Percentiles rank a stretch among this genome's conserved stretches.
These are phyloP conservation scores for Cystobasidium ongulense DNA, from an alignment of 768 basidiomycete genomes.

Conservation along the genomic window DNA sequence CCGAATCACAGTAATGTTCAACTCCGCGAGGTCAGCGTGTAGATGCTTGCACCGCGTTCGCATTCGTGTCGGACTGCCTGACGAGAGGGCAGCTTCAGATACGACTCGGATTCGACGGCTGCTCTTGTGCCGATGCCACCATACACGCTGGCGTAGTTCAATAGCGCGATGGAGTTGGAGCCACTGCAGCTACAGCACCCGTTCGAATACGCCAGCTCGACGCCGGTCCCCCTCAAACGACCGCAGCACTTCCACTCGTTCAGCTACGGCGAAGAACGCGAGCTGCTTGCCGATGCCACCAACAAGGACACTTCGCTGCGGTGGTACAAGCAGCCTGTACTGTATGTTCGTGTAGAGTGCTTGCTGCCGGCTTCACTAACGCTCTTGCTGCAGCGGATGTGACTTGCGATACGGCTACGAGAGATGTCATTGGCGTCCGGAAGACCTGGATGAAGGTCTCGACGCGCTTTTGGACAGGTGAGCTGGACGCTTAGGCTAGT, in stretches of 20 bases:
- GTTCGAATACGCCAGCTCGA: not conserved
- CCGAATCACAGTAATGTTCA: too few relatives aligned
- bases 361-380: too few relatives aligned
- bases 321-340: conserved; percentile 32
- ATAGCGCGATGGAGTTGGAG: not conserved
- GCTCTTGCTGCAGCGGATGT: conserved; percentile 10
- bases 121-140: not conserved
- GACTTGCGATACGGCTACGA: conserved; percentile 66
- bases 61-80: not conserved
- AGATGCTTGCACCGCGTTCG: not conserved
- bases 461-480: conserved; percentile 43
- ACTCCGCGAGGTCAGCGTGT: too few relatives aligned
- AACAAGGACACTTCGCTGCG: conserved; percentile 33
- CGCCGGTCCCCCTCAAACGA: not conserved
- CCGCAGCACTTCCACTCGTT: conserved; percentile 38
- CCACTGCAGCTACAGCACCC: conserved; percentile 12
- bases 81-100: too few relatives aligned
- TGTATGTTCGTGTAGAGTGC: not conserved
- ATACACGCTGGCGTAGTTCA: not conserved
- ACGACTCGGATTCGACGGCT: too few relatives aligned
- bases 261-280: conserved; percentile 39
- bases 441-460: conserved; percentile 59
- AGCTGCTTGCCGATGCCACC: conserved; percentile 32
- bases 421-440: conserved; percentile 63
- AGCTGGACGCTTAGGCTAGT: not conserved